Evolutionary conservation across 2,329 filamentous ascomycete species (phyloP).

Genomic region (Penicillium verrucosum): DNA sequence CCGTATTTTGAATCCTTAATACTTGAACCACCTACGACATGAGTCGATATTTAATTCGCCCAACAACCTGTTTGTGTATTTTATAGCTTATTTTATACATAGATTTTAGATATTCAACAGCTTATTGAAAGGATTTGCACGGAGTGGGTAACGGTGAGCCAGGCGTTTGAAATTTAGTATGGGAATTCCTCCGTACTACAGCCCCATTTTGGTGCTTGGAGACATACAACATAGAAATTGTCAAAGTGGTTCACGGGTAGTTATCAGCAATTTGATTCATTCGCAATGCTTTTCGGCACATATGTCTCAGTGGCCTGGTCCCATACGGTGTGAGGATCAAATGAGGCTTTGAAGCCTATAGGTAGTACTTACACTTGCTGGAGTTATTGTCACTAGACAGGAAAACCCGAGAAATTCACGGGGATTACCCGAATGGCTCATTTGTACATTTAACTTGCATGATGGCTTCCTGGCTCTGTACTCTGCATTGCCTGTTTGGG

Average conservation of each 20-base stretch:
- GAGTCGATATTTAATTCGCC: not conserved
- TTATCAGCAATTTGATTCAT: not conserved
- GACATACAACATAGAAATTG: not conserved
- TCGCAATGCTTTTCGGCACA: not conserved
- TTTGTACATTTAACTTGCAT: not conserved
- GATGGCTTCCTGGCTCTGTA: not conserved
- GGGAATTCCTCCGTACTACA: not conserved
- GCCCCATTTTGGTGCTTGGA: not conserved
- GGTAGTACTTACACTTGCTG: not conserved
- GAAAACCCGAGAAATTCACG: not conserved
- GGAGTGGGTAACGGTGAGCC: not conserved
- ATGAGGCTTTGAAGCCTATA: not conserved
- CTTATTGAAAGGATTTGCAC: not conserved
- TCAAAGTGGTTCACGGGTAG: not conserved
- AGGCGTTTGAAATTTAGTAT: not conserved
- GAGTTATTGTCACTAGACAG: not conserved
- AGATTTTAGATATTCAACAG: not conserved
- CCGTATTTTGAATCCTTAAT: not conserved
- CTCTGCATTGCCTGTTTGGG: not conserved
- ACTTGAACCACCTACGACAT: not conserved
- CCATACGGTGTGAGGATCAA: not conserved
- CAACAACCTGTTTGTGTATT: not conserved
- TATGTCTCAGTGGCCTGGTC: too few species aligned
- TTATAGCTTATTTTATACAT: not conserved
- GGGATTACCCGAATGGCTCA: slow-evolving; percentile 2